Conservation (phyloP, 768 basidiomycete species). For the Arthromyces matolae region DNA sequence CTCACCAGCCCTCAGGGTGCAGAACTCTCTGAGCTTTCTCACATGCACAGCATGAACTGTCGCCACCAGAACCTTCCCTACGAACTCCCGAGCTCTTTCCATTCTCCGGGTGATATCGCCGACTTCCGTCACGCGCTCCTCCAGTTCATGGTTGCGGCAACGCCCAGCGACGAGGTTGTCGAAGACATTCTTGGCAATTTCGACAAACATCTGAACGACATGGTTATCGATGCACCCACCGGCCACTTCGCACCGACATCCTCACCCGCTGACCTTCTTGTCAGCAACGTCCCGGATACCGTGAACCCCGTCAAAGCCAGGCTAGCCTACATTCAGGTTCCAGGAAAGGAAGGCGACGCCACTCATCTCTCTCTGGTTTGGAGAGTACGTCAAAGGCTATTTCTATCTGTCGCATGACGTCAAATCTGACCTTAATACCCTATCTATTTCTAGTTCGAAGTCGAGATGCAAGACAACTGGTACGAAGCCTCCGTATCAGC, state of each 20-base stretch:
- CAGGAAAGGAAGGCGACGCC: constrained; percentile 52
- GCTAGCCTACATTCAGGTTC: constrained; percentile 80
- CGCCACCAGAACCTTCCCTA: constrained; percentile 40
- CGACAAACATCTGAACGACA: constrained; percentile 45
- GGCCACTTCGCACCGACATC: constrained; percentile 45
- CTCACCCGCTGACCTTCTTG: constrained; percentile 35
- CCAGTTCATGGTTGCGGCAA: constrained; percentile 77
- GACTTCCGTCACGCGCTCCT: constrained; percentile 60
- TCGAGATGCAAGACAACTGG: constrained; percentile 95
- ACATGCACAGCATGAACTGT: constrained; percentile 58
- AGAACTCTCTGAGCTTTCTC: constrained; percentile 33
- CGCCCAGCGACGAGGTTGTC: constrained; percentile 45
- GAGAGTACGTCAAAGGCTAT: constrained; percentile 45
- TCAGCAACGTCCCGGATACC: constrained; percentile 69
- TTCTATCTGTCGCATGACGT: background rate
- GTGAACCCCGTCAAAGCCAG: constrained; percentile 78
- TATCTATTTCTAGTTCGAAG: constrained; percentile 58
- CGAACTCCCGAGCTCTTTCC: constrained; percentile 24
- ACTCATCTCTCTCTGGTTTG: constrained; percentile 74
- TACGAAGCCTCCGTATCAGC: constrained; percentile 88
- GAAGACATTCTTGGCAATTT: constrained; percentile 49
- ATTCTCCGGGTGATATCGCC: constrained; percentile 24
- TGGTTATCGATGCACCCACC: constrained; percentile 35
- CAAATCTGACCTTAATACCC: background rate
- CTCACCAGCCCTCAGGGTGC: constrained; percentile 23